Evolutionary conservation across 805 yeast species (phyloP).

Genomic region (Saturnispora serradocipensis): DNA sequence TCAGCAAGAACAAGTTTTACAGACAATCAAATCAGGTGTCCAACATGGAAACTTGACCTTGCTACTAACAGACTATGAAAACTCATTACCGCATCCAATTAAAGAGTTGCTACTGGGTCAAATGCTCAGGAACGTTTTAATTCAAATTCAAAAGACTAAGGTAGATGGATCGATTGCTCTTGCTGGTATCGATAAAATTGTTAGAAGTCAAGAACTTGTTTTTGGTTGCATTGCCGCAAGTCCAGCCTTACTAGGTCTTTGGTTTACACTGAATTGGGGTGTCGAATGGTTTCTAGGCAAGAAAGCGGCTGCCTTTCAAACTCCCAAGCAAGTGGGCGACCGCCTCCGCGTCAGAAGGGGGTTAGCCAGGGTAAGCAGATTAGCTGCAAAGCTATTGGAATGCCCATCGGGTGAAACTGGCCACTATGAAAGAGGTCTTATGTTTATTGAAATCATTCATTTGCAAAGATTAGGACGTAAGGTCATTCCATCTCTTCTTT

Average conservation of each 20-base stretch:
- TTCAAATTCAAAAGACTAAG: constrained; percentile 92
- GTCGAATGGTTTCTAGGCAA: constrained; percentile 7
- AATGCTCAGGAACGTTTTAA: constrained; percentile 65
- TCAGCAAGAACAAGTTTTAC: constrained; percentile 4
- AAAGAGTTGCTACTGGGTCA: constrained; percentile 56
- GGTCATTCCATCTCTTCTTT: constrained; percentile 42
- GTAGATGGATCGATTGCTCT: constrained; percentile 91
- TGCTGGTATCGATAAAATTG: constrained; percentile 79
- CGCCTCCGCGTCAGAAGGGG: constrained; percentile 4
- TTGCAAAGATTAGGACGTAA: constrained; percentile 41
- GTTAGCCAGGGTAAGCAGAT: constrained; percentile 16
- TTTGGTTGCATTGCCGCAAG: constrained; percentile 86
- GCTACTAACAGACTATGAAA: constrained; percentile 74
- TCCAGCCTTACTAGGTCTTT: constrained; percentile 59
- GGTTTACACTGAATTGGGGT: constrained; percentile 28
- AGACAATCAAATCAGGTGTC: constrained; percentile 38
- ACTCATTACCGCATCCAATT: constrained; percentile 62
- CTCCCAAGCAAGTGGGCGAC: background rate
- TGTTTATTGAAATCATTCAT: constrained; percentile 57
- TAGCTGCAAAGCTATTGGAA: constrained; percentile 16
- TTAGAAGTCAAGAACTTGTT: constrained; percentile 89
- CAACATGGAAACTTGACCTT: constrained; percentile 70
- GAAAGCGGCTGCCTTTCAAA: background rate
- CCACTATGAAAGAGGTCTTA: constrained; percentile 43
- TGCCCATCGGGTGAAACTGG: constrained; percentile 13